These are phyloP conservation scores for Amylostereum areolatum DNA, from an alignment of 1,284 basidiomycete species.

Conservation along the genomic window DNA sequence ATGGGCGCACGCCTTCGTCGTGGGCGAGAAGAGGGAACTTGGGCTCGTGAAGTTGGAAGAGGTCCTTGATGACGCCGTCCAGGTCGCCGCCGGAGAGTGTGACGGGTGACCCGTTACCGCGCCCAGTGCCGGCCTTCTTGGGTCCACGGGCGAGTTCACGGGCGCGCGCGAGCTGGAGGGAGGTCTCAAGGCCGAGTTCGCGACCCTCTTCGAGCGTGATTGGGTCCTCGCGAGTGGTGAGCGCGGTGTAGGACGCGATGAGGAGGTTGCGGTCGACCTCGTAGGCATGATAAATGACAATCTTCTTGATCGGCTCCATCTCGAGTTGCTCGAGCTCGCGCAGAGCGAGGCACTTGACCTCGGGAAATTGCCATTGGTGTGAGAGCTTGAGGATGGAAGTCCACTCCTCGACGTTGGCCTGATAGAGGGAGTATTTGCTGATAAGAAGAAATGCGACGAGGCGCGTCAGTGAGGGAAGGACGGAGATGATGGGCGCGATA, in stretches of 20 bases:
- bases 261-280: constrained; percentile 48
- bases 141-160: constrained; percentile 47
- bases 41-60: constrained; percentile 9
- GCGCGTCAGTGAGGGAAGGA: too few species aligned
- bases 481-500: too few species aligned
- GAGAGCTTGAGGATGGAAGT: constrained; percentile 52
- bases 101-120: constrained; percentile 25
- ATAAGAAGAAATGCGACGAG: too few species aligned
- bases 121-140: constrained; percentile 30
- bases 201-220: constrained; percentile 52
- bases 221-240: constrained; percentile 50
- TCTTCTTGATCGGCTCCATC: constrained; percentile 55
- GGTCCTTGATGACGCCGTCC: constrained; percentile 9
- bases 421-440: constrained; percentile 55
- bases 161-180: constrained; percentile 48
- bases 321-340: constrained; percentile 56
- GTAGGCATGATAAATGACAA: constrained; percentile 51
- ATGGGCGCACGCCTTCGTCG: not conserved
- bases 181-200: constrained; percentile 53
- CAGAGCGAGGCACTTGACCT: constrained; percentile 53
- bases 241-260: constrained; percentile 48
- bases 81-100: constrained; percentile 8
- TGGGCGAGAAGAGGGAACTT: not conserved
- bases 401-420: constrained; percentile 51
- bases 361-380: constrained; percentile 52